Conservation (phyloP, 768 basidiomycete species). For the Macrolepiota dolichaula region DNA sequence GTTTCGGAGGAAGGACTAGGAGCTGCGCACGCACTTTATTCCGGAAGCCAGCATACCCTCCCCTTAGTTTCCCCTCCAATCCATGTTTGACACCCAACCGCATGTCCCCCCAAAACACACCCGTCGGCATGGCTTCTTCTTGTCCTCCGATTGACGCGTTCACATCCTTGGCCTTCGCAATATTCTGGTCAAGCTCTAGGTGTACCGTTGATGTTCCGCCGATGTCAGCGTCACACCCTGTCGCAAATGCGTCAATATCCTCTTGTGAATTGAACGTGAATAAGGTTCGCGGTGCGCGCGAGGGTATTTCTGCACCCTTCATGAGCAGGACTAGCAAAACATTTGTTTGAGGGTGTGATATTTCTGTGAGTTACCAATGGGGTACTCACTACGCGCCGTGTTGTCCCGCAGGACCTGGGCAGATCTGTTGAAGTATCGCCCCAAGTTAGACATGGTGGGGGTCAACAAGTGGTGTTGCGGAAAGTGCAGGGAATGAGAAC, state of each 20-base stretch:
- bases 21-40: conserved; percentile 54
- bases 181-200: conserved; percentile 60
- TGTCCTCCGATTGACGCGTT: conserved; percentile 41
- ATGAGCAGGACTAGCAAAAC: conserved; percentile 58
- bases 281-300: conserved; percentile 59
- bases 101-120: conserved; percentile 81
- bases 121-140: conserved; percentile 41
- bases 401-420: conserved; percentile 31
- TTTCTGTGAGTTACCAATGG: background rate
- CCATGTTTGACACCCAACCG: conserved; percentile 62
- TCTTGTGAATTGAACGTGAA: conserved; percentile 59
- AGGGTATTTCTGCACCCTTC: conserved; percentile 68
- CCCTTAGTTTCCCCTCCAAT: conserved; percentile 66
- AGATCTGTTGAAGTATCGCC: conserved; percentile 35
- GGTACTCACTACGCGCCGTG: conserved; percentile 29
- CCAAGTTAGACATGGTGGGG: conserved; percentile 32
- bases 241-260: conserved; percentile 62
- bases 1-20: background rate
- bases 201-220: conserved; percentile 80
- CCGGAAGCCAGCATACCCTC: conserved; percentile 89
- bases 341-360: background rate
- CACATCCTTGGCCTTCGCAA: conserved; percentile 26
- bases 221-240: conserved; percentile 86
- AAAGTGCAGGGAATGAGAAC: background rate
- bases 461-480: conserved; percentile 13